phyloP scores from a whole-genome alignment of 306 rosid species.

The Casuarina glauca region DNA sequence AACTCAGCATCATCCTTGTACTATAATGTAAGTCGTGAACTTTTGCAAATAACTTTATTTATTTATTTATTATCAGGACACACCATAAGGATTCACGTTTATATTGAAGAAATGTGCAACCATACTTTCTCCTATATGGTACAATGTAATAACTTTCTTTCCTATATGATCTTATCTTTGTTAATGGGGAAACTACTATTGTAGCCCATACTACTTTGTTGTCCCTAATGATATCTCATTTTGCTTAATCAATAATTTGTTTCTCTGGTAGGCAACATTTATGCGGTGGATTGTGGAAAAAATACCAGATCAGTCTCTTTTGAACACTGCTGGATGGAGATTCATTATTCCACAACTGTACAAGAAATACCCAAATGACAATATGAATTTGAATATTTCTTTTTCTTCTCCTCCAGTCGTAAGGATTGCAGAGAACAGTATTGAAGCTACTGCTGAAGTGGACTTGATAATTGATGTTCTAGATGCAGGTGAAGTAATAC shows the following conservation, averaged over 20 bases:
- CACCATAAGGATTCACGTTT: conserved; percentile 1
- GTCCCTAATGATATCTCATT: background rate
- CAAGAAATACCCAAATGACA: conserved; percentile 82
- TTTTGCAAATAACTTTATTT: background rate
- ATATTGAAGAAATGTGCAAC: background rate
- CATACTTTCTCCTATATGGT: background rate
- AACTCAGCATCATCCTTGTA: conserved; percentile 72
- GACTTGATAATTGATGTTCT: conserved; percentile 73
- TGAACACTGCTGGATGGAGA: conserved; percentile 95
- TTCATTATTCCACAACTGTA: conserved; percentile 84
- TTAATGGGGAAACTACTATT: background rate
- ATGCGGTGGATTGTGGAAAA: conserved; percentile 90
- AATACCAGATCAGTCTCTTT: conserved; percentile 75
- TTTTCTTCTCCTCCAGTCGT: conserved; percentile 73
- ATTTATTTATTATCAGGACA: background rate
- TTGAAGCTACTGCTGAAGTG: conserved; percentile 40
- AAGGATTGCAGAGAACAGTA: conserved; percentile 55
- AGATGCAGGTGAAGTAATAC: conserved; percentile 55
- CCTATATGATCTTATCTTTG: background rate
- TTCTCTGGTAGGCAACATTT: conserved; percentile 66
- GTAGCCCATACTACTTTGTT: background rate
- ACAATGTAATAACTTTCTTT: conserved; percentile 10
- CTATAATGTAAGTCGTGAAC: conserved; percentile 60
- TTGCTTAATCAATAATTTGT: conserved; percentile 18
- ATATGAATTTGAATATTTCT: conserved; percentile 78